These are phyloP conservation scores for Stylosanthes scabra DNA, from an alignment of 331 rosid species.

Conservation along the genomic window DNA sequence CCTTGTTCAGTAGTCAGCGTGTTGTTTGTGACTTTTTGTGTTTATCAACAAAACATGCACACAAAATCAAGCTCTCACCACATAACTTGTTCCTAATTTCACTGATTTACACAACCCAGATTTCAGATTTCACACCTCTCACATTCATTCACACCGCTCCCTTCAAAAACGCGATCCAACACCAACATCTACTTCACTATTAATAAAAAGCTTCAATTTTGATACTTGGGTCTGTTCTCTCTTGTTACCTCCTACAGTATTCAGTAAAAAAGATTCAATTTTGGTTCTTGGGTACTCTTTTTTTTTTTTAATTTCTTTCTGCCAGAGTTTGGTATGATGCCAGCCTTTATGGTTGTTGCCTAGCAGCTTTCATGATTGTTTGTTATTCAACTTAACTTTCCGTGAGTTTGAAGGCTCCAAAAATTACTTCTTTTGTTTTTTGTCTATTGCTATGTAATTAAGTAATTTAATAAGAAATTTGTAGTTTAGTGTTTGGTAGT, in stretches of 20 bases:
- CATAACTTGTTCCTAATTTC: too few species aligned
- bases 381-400: constrained; percentile 42
- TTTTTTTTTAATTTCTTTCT: constrained; percentile 5
- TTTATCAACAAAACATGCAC: too few species aligned
- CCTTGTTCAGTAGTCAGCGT: neutral
- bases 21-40: neutral
- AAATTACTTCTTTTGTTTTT: constrained; percentile 19
- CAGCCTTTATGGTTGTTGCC: constrained; percentile 39
- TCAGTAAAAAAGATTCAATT: neutral
- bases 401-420: constrained; percentile 60
- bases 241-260: neutral
- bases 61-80: too few species aligned
- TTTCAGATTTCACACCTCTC: neutral
- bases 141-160: too few species aligned
- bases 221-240: neutral
- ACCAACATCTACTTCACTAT: neutral
- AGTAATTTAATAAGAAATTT: neutral
- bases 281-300: neutral
- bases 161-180: too few species aligned
- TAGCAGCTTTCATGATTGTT: constrained; percentile 51
- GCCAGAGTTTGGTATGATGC: constrained; percentile 48
- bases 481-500: constrained; percentile 50
- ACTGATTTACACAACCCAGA: too few species aligned
- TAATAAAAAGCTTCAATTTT: neutral
- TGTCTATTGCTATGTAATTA: neutral